Evolutionary conservation across 331 rosid species (phyloP), one percentile per base, ranked within the genome.

Genomic region (Acacia concinna): DNA sequence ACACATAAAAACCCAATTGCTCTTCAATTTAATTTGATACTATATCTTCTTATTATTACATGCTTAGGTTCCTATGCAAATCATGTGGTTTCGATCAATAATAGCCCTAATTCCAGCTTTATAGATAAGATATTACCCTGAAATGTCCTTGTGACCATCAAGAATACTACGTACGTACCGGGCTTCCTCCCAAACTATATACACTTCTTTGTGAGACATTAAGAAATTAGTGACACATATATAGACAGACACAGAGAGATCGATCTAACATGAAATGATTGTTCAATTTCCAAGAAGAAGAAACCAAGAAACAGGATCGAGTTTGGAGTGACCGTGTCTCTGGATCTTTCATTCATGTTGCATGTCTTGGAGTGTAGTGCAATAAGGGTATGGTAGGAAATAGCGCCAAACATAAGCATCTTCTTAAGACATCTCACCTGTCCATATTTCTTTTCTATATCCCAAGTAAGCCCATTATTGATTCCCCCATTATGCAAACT

Each of bases 301-400:
- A 62, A 73, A 87, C 83, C 96, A 82, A 81, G 82, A 47, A 54
- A 67, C 25, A 69, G 85, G 78, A 90, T 84, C 88, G 34, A 63
- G 77, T 77, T n/a, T 87, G 93, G 85, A 74, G 86, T 75, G 80
- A 81, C 79, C 65, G 18, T 78, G 88, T 74, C 75, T 63, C 80
- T 37, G 54, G 38, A 73, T 23, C 72, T 0, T 84, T 85, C 71
- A 82, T 84, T 86, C 74, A 82, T 84, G 87, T 85, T 87, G 84
- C 74, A 72, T 82, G 81, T 85, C 72, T 85, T 91, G 92, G 85
- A 87, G 77, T 79, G 78, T 87, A 89, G 74, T 79, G 77, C 77
- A 40, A 38, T 59, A 40, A 49, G 44, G 43, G 47, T 65, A 74
- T 54, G 38, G 27, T 68, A 68, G 40, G 40, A 62, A 57, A 83